Base-by-base conservation (phyloP, 1,284 basidiomycete species). In the Ceratorhiza oryzae-sativae region DNA sequence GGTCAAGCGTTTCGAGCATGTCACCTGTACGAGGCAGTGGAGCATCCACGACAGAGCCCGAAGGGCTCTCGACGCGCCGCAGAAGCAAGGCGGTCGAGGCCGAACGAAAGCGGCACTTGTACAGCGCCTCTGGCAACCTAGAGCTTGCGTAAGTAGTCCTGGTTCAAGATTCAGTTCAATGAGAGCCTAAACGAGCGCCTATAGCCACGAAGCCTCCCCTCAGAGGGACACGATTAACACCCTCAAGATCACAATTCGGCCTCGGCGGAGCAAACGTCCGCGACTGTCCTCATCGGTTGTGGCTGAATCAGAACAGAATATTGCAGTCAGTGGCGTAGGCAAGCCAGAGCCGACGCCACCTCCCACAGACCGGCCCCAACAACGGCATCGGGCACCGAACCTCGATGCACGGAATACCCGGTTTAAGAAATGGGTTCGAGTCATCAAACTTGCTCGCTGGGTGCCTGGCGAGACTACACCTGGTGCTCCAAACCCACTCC, bases 371-470 rank as follows among this genome's bases (percentile, higher is more conserved):
- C 62, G 23, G 30, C 34, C 48, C 27, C 48, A 23, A 30, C 46
- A 36, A 1, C 62, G 32, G 32, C 55, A 39, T 34, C 62, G 62
- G 30, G 32, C 62, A 23, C 48, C 34, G 12, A 27, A 51, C n/a
- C 62, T 53, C n/a, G 62, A 67, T 30, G 62, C 62, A 27, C 62
- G 62, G n/a, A 67, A 67, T 27, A 3, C 34, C 25, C 62, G 23
- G 23, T 67, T 67, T 27, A 67, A 67, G 62, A 67, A 67, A 53
- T 67, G 62, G 62, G 62, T 67, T 30, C 62, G 48, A 12, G 27
- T 67, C 18, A 51, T 67, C 20, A 42, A 34, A 36, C 46, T 36
- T 13, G 32, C 62, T 15, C 62, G 49, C 20, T 67, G 62, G 62
- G 48, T 67, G 18, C 62, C 62, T 55, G 62, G 62, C 2, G 62